Evolutionary conservation across 2,329 filamentous ascomycete genomes (phyloP).

Genomic region (Penicillium sp.): DNA sequence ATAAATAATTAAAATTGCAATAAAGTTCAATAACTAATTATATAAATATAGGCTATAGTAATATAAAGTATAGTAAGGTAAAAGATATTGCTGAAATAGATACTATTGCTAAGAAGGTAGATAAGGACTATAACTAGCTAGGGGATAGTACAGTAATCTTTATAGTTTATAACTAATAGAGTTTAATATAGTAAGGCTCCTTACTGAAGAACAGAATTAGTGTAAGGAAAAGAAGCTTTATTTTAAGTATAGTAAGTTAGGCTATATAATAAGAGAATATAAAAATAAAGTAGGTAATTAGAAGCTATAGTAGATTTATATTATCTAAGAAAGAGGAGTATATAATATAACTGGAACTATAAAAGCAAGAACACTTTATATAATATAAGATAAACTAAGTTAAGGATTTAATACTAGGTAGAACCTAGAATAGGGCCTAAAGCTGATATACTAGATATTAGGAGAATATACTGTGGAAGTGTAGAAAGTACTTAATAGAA

Average conservation of each 20-base stretch:
- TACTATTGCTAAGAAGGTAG: neutral
- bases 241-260: conserved; percentile 4
- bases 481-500: too few species aligned
- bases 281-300: neutral
- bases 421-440: neutral
- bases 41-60: conserved; percentile 1
- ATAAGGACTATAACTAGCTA: too few species aligned
- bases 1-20: neutral
- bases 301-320: neutral
- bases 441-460: neutral
- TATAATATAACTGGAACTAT: neutral
- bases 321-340: neutral
- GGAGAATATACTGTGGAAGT: neutral
- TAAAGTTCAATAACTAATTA: conserved; percentile 5
- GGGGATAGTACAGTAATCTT: conserved; percentile 2
- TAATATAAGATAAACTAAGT: neutral
- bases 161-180: conserved; percentile 5
- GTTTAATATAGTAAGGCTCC: conserved; percentile 2
- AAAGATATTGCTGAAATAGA: neutral
- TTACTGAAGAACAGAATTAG: conserved; percentile 1
- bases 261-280: conserved; percentile 1
- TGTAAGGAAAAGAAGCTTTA: conserved; percentile 1
- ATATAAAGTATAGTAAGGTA: neutral
- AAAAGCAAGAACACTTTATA: neutral
- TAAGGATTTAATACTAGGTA: neutral